These are phyloP conservation scores for Grosmannia serpens DNA, from an alignment of 2,329 filamentous ascomycete species.

Conservation along the genomic window DNA sequence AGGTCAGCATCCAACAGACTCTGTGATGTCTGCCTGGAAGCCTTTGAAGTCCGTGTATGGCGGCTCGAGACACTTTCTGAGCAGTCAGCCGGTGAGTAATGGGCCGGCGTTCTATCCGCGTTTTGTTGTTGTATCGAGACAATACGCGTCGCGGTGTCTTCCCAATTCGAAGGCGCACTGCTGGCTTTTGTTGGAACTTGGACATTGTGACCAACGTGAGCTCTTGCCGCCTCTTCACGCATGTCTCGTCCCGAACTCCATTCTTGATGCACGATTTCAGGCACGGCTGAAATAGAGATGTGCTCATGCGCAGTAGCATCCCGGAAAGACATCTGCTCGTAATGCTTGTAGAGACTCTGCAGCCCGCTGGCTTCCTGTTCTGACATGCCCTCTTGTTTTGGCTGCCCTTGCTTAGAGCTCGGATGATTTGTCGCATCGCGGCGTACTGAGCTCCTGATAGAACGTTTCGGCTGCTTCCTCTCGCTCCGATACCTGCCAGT, in stretches of 20 bases:
- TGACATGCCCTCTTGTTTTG: background rate
- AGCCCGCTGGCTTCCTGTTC: conserved; percentile 19
- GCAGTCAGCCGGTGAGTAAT: conserved; percentile 20
- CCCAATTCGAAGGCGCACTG: background rate
- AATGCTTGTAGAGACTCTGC: conserved; percentile 44
- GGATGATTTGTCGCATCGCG: conserved; percentile 3
- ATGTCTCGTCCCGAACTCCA: background rate
- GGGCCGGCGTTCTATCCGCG: background rate
- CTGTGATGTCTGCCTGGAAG: conserved; percentile 34
- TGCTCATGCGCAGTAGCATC: conserved; percentile 22
- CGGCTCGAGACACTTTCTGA: conserved; percentile 43
- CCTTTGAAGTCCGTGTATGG: conserved; percentile 42
- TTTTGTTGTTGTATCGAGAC: background rate
- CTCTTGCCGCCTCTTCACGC: background rate
- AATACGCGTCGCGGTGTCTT: background rate
- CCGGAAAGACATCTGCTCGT: conserved; percentile 43
- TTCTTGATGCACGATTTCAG: background rate
- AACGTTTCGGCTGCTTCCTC: conserved; percentile 23
- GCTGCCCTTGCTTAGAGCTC: background rate
- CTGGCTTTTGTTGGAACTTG: background rate
- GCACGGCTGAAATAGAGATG: background rate
- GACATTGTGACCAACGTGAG: background rate
- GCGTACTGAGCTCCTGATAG: conserved; percentile 21
- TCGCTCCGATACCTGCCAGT: conserved; percentile 14
- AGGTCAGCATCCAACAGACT: conserved; percentile 40